phyloP scores from a whole-genome alignment of 768 basidiomycete genomes.

The Boletus rex-veris region DNA sequence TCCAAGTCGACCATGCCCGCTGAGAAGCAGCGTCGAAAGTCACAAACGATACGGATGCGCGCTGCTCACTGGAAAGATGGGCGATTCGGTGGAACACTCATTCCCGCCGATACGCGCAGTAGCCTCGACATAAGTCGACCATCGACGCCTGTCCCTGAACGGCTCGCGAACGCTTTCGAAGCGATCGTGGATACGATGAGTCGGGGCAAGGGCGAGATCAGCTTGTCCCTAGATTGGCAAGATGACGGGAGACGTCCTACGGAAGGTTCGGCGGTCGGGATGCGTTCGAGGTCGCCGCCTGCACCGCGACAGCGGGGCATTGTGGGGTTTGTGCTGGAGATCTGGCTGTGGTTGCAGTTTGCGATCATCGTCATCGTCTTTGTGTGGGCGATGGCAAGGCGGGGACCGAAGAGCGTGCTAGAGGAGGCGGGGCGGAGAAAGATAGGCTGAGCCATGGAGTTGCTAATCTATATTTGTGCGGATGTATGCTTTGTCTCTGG shows the following conservation, averaged over 20 bases:
- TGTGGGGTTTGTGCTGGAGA: constrained; percentile 54
- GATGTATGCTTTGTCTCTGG: not conserved
- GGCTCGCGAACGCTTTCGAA: constrained; percentile 43
- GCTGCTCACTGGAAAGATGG: constrained; percentile 59
- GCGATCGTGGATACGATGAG: constrained; percentile 43
- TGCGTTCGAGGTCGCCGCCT: constrained; percentile 7
- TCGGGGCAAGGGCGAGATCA: constrained; percentile 15
- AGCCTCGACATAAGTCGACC: constrained; percentile 22
- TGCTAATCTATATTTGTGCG: constrained; percentile 2
- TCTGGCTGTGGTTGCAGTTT: constrained; percentile 87
- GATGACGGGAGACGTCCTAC: constrained; percentile 5
- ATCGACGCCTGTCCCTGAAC: constrained; percentile 37
- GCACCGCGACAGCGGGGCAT: constrained; percentile 32
- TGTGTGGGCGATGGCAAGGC: constrained; percentile 74
- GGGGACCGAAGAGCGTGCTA: constrained; percentile 69
- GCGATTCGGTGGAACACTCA: constrained; percentile 42
- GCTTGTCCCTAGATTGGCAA: constrained; percentile 8
- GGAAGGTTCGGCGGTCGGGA: not conserved
- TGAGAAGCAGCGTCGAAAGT: constrained; percentile 36
- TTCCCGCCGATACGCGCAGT: constrained; percentile 15
- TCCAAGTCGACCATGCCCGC: constrained; percentile 14
- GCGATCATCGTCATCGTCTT: constrained; percentile 70
- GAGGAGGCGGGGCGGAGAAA: constrained; percentile 40
- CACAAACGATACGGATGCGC: constrained; percentile 53
- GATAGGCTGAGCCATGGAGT: not conserved